phyloP scores from a whole-genome alignment of 2,329 filamentous ascomycete species.

The Fusarium paranaense region DNA sequence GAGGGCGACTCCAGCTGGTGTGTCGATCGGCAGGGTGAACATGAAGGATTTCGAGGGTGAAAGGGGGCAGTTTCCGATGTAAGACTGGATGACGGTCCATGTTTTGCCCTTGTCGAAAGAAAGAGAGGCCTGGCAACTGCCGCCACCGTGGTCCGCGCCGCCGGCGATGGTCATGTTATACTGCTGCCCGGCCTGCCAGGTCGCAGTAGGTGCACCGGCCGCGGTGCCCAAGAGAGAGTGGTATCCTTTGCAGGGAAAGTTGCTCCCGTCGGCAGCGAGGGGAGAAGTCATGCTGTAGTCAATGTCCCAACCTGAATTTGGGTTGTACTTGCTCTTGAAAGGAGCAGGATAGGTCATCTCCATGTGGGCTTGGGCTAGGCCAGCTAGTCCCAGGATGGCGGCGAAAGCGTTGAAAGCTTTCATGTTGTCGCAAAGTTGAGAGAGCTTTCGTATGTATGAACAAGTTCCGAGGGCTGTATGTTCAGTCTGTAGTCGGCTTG shows the following conservation, averaged over 20 bases:
- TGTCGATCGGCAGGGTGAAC: constrained; percentile 70
- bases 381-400: constrained; percentile 55
- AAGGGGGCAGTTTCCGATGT: constrained; percentile 64
- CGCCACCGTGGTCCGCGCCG: constrained; percentile 72
- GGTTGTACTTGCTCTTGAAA: constrained; percentile 64
- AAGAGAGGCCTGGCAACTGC: constrained; percentile 80
- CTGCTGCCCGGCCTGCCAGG: constrained; percentile 70
- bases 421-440: constrained; percentile 2
- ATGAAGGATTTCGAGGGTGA: constrained; percentile 62
- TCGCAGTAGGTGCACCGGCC: constrained; percentile 65
- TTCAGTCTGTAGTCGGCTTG: neutral
- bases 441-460: neutral
- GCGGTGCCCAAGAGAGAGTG: constrained; percentile 59
- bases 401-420: constrained; percentile 42
- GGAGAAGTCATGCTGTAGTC: constrained; percentile 81
- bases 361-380: constrained; percentile 64
- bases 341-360: constrained; percentile 64
- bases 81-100: constrained; percentile 74
- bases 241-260: constrained; percentile 82
- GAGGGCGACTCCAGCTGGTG: constrained; percentile 64
- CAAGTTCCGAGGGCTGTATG: constrained; percentile 1
- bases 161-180: constrained; percentile 74
- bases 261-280: constrained; percentile 66
- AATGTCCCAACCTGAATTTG: constrained; percentile 57
- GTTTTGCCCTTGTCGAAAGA: constrained; percentile 77